A percentile compares a stretch with the other conserved stretches of the same genome.
phyloP scores from a whole-genome alignment of 164 flowering plant species.

The Sedum album region DNA sequence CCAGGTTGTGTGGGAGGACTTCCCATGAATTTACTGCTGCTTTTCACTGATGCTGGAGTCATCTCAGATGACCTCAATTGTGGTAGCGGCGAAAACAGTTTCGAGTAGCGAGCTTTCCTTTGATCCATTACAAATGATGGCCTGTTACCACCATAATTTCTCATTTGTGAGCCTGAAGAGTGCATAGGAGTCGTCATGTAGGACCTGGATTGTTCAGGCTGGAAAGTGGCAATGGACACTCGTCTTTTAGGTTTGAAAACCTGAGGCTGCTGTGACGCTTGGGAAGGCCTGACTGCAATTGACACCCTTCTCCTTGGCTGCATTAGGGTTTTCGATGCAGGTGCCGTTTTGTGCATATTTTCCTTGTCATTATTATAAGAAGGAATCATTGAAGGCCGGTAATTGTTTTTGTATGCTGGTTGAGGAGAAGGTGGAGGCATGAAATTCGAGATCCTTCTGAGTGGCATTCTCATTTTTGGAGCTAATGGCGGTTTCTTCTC shows the following conservation, averaged over 20 bases:
- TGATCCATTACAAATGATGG: not conserved
- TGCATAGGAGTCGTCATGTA: constrained; percentile 33
- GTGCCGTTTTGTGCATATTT: constrained; percentile 24
- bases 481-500: not conserved
- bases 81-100: not conserved
- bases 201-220: constrained; percentile 30
- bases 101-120: not conserved
- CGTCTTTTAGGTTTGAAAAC: constrained; percentile 50
- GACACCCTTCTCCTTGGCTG: constrained; percentile 51
- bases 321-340: constrained; percentile 21
- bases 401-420: not conserved
- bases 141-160: not conserved
- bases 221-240: constrained; percentile 62
- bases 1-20: not conserved
- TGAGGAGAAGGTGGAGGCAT: not conserved
- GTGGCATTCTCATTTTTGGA: not conserved
- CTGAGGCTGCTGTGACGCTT: constrained; percentile 16
- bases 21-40: not conserved
- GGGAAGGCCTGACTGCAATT: constrained; percentile 35
- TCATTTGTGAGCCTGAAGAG: constrained; percentile 11
- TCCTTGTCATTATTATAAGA: constrained; percentile 32
- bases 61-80: not conserved
- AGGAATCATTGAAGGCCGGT: not conserved
- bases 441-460: not conserved
- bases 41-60: not conserved